Evolutionary conservation across 108 stramenopile species (phyloP), one percentile per base, ranked within the genome.

Genomic region (Skeletonema tropicum): DNA sequence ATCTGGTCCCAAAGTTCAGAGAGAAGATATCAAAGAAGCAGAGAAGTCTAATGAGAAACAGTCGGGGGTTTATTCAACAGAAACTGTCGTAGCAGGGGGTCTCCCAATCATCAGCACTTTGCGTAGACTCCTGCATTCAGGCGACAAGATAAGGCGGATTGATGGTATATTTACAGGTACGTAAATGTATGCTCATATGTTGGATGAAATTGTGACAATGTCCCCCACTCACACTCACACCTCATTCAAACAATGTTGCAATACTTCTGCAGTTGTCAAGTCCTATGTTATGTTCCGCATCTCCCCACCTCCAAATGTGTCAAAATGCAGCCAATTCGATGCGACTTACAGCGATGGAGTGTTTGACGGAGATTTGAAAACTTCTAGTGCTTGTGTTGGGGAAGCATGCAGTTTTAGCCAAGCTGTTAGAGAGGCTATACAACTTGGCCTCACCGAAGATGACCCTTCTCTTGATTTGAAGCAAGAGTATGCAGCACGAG

Each of bases 71-170:
- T 96, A 94, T 73, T 66, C 93, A 45, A 83, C 80, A 33, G 94
- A 94, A 80, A 90, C 91, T 4, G 89, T 90, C 7, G 93, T 97
- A 15, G 92, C 91, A 12, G 96, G 92, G 49, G 92, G 82, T 35
- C 75, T 97, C 3, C 94, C 93, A 26, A 75, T 97, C 14, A 79
- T 94, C 57, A 83, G 77, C 36, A 94, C 94, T 29, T 42, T 95
- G 11, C 86, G 90, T 11, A 84, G 83, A 23, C 71, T 90, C 10
- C 82, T 91, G 2, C 75, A 79, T 33, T 82, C 80, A 38, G 94
- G 92, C 3, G 92, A 96, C 71, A 84, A 73, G 33, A 89, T 94
- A 57, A 79, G 86, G 10, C 77, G 88, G 31, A 72, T 96, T 14
- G 92, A 94, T 72, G 93, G 95, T 11, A 86, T 91, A 63, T 73